Base-by-base conservation (phyloP, 768 basidiomycete genomes). In the Macrolepiota albuminosa region DNA sequence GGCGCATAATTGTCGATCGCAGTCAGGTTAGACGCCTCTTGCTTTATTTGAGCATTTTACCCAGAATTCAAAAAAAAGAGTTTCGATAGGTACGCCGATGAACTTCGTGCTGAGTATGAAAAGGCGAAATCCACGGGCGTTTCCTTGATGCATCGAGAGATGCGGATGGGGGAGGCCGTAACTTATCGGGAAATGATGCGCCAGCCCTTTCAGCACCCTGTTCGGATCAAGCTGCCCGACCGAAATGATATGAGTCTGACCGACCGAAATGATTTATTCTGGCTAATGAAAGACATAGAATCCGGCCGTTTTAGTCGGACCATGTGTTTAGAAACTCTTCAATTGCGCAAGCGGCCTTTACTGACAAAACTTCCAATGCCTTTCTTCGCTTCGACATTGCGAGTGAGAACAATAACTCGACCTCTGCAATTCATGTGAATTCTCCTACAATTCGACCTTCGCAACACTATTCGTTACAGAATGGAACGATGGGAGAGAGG, bases 401-500 rank as follows among this genome's bases (percentile, higher is more conserved):
- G 63, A 33, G 47, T 43, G 2, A 59, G 48, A 37, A 31, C 49
- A 11, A 40, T 36, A 5, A 60, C 54, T 21, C 39, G 48, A 26
- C 56, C 33, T 46, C 13, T 16, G 45, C 13, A 48, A 33, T 40
- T 33, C 21, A 13, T 37, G 6, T 37, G 10, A 62, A 66, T 62
- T n/a, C 62, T 21, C 26, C 6, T 45, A 66, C 42, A 67, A 45
- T 53, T 85, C 84, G 57, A 84, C 67, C 57, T 69, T 75, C 13
- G 80, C 82, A 4, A 86, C 82, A 63, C 82, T 83, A 63, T 82
- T 75, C 0, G 81, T 77, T 8, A 87, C 79, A 29, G 79, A 69
- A 36, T 80, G 64, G 67, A 87, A 82, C 6, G 79, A 78, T 29
- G 68, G 64, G 60, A 85, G 68, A 3, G 81, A 78, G 6, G 84